Conservation (phyloP, 306 rosid species). For the Dicorynia guianensis region DNA sequence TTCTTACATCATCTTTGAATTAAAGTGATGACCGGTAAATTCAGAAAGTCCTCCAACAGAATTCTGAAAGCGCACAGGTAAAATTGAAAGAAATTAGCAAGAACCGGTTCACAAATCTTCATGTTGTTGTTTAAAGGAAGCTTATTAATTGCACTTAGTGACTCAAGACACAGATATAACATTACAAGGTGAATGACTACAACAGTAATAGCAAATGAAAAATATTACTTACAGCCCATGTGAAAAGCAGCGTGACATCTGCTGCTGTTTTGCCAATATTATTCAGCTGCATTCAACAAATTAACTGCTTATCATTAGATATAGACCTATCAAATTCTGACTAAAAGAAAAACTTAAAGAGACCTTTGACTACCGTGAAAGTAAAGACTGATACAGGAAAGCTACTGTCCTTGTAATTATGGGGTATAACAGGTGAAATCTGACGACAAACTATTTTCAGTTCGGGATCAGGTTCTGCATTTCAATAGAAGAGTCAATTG, state of each 20-base stretch:
- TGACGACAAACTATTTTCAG: slow-evolving; percentile 88
- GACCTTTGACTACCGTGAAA: slow-evolving; percentile 66
- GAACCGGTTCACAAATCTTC: neutral
- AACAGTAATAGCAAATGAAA: slow-evolving; percentile 22
- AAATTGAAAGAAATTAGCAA: slow-evolving; percentile 33
- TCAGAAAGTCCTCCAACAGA: slow-evolving; percentile 94
- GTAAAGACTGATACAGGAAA: slow-evolving; percentile 89
- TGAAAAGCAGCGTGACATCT: slow-evolving; percentile 86
- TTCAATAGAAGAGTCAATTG: slow-evolving; percentile 36
- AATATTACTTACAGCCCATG: slow-evolving; percentile 86
- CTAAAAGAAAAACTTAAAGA: slow-evolving; percentile 27
- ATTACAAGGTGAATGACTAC: slow-evolving; percentile 23
- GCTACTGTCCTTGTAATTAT: slow-evolving; percentile 97
- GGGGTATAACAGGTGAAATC: slow-evolving; percentile 92
- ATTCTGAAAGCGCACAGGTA: slow-evolving; percentile 61
- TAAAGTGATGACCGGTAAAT: slow-evolving; percentile 84
- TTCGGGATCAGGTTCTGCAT: slow-evolving; percentile 89
- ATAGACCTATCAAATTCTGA: slow-evolving; percentile 11
- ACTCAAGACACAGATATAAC: slow-evolving; percentile 34
- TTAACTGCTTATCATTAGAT: slow-evolving; percentile 22
- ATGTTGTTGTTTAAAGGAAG: neutral
- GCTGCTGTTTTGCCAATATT: slow-evolving; percentile 82
- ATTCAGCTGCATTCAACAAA: slow-evolving; percentile 60
- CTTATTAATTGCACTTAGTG: slow-evolving; percentile 24
- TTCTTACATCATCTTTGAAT: slow-evolving; percentile 77